These are phyloP conservation scores for Macrotyloma uniflorum DNA, from an alignment of 306 rosid species.

Conservation along the genomic window DNA sequence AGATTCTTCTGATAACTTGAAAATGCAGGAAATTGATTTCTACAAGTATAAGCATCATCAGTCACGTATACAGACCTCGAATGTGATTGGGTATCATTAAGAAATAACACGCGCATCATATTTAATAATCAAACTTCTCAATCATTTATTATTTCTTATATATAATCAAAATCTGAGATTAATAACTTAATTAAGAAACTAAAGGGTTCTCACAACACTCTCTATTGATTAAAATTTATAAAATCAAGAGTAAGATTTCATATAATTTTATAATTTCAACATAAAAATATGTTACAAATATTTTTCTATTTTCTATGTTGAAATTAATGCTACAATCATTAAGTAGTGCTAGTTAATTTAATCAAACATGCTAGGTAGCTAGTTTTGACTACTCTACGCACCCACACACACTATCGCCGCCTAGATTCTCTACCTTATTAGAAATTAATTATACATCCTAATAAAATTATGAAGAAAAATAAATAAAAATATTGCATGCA, in stretches of 20 bases:
- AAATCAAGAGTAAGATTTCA: neutral
- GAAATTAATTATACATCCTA: neutral
- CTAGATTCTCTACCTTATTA: neutral
- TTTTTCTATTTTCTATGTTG: neutral
- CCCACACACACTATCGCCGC: neutral
- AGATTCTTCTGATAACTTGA: conserved; percentile 78
- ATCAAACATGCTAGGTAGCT: neutral
- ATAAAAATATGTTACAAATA: neutral
- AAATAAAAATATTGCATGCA: no score
- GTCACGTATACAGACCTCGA: conserved; percentile 43
- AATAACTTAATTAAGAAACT: neutral
- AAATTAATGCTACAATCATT: neutral
- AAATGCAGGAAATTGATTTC: conserved; percentile 81
- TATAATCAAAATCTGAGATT: neutral
- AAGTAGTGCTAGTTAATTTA: neutral
- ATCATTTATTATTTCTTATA: conserved; percentile 6
- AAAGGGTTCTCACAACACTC: neutral
- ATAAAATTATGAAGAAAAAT: neutral
- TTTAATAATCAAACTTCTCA: conserved; percentile 11
- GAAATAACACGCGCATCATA: conserved; percentile 36
- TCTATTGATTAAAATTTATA: neutral
- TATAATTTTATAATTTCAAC: neutral
- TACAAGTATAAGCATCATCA: conserved; percentile 77
- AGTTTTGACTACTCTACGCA: conserved; percentile 12
- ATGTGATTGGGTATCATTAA: conserved; percentile 54